Evolutionary conservation across 1,284 basidiomycete species (phyloP).

Genomic region (Retiboletus fuscus): DNA sequence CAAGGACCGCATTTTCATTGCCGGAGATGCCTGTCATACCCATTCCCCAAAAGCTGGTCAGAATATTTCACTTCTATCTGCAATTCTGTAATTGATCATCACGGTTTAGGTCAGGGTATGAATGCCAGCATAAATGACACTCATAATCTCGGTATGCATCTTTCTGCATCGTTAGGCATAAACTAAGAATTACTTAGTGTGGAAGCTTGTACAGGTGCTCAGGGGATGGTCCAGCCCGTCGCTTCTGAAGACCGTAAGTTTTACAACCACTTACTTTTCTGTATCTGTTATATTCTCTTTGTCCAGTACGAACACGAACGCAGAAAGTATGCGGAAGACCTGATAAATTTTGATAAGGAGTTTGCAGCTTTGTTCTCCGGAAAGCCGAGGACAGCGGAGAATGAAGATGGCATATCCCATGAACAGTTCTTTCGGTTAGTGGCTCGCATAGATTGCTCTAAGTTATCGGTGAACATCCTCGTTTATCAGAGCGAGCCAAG

Average conservation of each 20-base stretch:
- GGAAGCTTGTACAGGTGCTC: constrained; percentile 9
- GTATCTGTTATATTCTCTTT: not conserved
- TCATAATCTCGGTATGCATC: constrained; percentile 4
- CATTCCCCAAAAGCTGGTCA: constrained; percentile 9
- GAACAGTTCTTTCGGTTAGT: constrained; percentile 15
- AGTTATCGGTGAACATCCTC: not conserved
- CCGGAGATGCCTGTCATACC: constrained; percentile 4
- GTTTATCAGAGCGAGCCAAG: too few relatives aligned
- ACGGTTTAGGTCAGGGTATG: constrained; percentile 8
- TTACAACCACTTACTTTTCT: too few relatives aligned
- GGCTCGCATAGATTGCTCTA: not conserved
- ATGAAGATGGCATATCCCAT: constrained; percentile 6
- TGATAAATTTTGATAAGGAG: not conserved
- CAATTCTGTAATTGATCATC: too few relatives aligned
- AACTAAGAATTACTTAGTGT: not conserved
- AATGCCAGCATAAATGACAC: constrained; percentile 9
- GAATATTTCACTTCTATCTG: too few relatives aligned
- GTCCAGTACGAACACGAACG: not conserved
- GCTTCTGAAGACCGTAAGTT: not conserved
- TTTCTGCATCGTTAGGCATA: not conserved
- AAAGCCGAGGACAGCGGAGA: constrained; percentile 11
- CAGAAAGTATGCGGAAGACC: not conserved
- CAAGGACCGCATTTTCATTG: constrained; percentile 7
- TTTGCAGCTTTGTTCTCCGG: not conserved
- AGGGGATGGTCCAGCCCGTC: constrained; percentile 4